Evolutionary conservation across 2,329 filamentous ascomycete genomes (phyloP), one percentile per base, ranked within the genome.

Genomic region (Blumeriella jaapii): DNA sequence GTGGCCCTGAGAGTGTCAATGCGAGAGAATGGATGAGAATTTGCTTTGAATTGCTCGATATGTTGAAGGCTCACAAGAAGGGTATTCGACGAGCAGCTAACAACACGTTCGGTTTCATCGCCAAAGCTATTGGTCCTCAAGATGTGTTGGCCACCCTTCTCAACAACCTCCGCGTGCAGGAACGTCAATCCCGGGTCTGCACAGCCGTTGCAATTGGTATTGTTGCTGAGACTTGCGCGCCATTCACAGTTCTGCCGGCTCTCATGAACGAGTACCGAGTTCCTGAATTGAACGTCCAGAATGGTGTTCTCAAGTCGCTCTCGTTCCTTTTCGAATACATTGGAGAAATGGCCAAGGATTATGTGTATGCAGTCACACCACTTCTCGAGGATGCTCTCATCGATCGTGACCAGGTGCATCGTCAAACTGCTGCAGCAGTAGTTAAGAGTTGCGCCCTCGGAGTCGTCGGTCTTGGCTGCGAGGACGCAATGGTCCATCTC

Each of bases 41-140:
- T 58, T 98, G 91, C 64, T 98, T 98, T 60, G 91, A 98, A 64
- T 68, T 98, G 35, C 75, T 98, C 18, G 91, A 98, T 62, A 98
- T 98, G 91, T 74, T 98, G 53, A 98, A 98, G 63, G 91, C 91
- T 5, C 91, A 98, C 68, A 98, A 98, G 65, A 98, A 98, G 70
- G 93, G 91, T 47, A 98, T 98, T 50, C 82, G 91, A 47, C 81
- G 91, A 59, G 91, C 91, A 14, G 93, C 91, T 51, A 98, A 98
- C 73, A 98, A 98, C 67, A 98, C 91, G 0, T 98, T 98, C 53
- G 91, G 91, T 59, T 98, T 95, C 70, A 98, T 98, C 54, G 91
- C 91, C 57, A 98, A 98, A 63, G 91, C 91, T 41, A 98, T 98
- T 52, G 91, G 91, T 48, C 91, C 91, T 9, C 89, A 96, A 60